Evolutionary conservation across 78 protist genomes (phyloP).

Genomic region (Planoprotostelium fungivorum): DNA sequence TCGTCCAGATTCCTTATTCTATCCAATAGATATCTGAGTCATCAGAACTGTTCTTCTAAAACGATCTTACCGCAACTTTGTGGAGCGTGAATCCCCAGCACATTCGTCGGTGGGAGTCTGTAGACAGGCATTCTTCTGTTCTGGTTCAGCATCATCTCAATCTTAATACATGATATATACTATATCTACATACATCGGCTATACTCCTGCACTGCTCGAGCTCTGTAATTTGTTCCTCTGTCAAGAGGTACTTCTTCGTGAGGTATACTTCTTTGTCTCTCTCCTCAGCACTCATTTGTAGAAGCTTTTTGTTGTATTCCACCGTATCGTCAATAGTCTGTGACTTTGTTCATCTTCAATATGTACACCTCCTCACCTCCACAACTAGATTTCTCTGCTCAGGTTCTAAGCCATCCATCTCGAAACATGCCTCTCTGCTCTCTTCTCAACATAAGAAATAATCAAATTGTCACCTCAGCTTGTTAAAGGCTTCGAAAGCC

Average conservation of each 20-base stretch:
- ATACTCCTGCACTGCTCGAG: background rate
- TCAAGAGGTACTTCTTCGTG: background rate
- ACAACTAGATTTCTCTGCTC: slow-evolving; percentile 1
- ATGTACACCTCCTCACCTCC: too few relatives aligned
- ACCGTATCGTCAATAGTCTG: background rate
- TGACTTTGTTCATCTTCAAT: too few relatives aligned
- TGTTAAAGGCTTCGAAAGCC: slow-evolving; percentile 23
- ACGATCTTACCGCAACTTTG: background rate
- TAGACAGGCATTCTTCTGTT: slow-evolving; percentile 17
- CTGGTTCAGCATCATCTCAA: slow-evolving; percentile 6
- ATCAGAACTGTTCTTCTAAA: background rate
- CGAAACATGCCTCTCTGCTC: background rate
- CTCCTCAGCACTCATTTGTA: background rate
- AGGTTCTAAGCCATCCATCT: slow-evolving; percentile 25
- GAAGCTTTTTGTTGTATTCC: background rate
- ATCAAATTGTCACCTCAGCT: slow-evolving; percentile 23
- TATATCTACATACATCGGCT: background rate
- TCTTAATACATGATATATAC: slow-evolving; percentile 17
- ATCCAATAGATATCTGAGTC: background rate
- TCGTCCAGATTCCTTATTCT: background rate
- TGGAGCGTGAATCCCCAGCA: background rate
- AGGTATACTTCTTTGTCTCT: background rate
- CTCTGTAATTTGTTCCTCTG: background rate
- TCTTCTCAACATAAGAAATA: slow-evolving; percentile 6
- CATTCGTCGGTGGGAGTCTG: too few relatives aligned